Evolutionary conservation across 306 rosid species (phyloP).

Genomic region (Pueraria montana): DNA sequence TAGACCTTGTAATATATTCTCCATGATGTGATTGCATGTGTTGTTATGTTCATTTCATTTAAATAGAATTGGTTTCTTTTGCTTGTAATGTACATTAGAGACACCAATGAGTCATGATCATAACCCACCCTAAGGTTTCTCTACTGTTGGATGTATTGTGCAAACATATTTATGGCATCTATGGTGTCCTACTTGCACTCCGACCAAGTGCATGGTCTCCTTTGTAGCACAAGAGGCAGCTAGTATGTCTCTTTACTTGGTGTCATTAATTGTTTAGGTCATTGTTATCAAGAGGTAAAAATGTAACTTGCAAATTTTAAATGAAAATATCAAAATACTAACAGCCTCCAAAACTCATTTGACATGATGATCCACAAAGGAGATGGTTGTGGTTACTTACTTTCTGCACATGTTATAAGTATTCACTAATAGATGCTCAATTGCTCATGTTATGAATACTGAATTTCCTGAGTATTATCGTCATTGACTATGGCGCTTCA

Average conservation of each 20-base stretch:
- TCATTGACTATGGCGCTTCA: conserved; percentile 33
- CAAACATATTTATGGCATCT: not conserved
- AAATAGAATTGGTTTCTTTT: conserved; percentile 25
- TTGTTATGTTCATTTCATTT: conserved; percentile 36
- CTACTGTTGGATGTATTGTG: too few species aligned
- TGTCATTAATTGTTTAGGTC: conserved; percentile 24
- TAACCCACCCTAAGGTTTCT: not conserved
- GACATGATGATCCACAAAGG: conserved; percentile 8
- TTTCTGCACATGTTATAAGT: conserved; percentile 9
- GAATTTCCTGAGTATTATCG: conserved; percentile 2
- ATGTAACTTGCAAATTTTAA: conserved; percentile 6
- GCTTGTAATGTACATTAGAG: conserved; percentile 16
- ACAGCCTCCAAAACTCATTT: too few species aligned
- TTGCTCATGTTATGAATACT: conserved; percentile 38
- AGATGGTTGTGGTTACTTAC: conserved; percentile 27
- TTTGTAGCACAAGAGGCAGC: not conserved
- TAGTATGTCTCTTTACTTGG: conserved; percentile 15
- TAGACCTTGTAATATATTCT: conserved; percentile 32
- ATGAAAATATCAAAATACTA: not conserved
- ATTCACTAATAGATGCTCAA: conserved; percentile 5
- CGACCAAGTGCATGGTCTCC: not conserved
- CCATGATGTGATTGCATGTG: conserved; percentile 27
- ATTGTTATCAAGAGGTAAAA: not conserved
- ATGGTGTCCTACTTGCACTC: conserved; percentile 15
- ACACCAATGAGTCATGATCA: not conserved